Evolutionary conservation across 2,329 filamentous ascomycete genomes (phyloP).

Genomic region (Cyanodermella asteris): DNA sequence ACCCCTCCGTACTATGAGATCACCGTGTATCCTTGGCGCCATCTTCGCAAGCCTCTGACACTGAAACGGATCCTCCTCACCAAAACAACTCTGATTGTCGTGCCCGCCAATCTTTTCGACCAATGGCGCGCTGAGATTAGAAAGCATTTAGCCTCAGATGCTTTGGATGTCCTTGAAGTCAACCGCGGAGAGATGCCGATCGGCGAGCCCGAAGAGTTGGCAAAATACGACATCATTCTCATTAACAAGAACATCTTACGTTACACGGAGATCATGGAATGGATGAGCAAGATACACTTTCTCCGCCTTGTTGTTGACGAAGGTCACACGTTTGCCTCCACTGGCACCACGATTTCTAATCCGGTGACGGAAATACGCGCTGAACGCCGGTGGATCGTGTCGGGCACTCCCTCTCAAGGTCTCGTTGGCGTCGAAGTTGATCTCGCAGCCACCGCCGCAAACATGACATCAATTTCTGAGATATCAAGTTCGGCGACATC

Average conservation of each 20-base stretch:
- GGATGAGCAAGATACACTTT: slow-evolving; percentile 50
- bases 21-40: slow-evolving; percentile 20
- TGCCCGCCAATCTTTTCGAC: slow-evolving; percentile 59
- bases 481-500: slow-evolving; percentile 3
- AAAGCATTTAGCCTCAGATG: slow-evolving; percentile 43
- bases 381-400: slow-evolving; percentile 69
- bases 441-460: slow-evolving; percentile 23
- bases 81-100: slow-evolving; percentile 52
- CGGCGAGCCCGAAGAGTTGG: slow-evolving; percentile 35
- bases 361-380: no score
- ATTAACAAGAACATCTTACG: slow-evolving; percentile 32
- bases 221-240: slow-evolving; percentile 52
- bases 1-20: slow-evolving; percentile 39
- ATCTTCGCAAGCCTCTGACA: slow-evolving; percentile 20
- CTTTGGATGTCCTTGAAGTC: slow-evolving; percentile 43
- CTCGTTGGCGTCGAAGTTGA: slow-evolving; percentile 54
- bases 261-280: background rate
- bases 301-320: slow-evolving; percentile 82
- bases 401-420: slow-evolving; percentile 70
- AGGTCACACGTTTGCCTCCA: slow-evolving; percentile 63
- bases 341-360: no score
- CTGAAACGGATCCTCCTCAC: slow-evolving; percentile 35
- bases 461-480: slow-evolving; percentile 2
- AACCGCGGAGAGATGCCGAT: slow-evolving; percentile 23
- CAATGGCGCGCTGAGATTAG: slow-evolving; percentile 69